Conservation (phyloP, 2,329 filamentous ascomycete species). For the Diaporthe sp. region DNA sequence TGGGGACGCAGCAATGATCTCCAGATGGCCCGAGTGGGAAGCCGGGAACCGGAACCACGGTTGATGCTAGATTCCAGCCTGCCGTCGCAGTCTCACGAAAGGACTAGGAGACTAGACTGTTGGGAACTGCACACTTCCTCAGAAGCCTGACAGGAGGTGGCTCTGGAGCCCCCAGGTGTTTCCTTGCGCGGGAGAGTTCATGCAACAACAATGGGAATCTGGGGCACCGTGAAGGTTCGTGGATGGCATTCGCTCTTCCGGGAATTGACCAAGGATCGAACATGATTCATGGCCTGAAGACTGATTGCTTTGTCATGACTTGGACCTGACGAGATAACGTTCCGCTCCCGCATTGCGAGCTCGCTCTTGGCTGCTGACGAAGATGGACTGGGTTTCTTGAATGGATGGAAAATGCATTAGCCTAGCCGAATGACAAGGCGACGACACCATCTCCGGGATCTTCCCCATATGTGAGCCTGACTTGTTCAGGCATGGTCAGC, state of each 20-base stretch:
- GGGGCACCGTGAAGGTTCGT: constrained; percentile 12
- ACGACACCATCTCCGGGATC: constrained; percentile 38
- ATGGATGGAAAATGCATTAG: constrained; percentile 31
- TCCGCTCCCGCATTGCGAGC: constrained; percentile 12
- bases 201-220: background rate
- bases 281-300: constrained; percentile 35
- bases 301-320: constrained; percentile 31
- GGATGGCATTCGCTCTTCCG: constrained; percentile 21
- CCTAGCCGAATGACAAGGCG: constrained; percentile 27
- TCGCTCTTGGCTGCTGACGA: constrained; percentile 25
- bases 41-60: background rate
- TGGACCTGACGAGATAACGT: constrained; percentile 24
- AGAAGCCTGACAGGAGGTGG: background rate
- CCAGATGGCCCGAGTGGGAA: constrained; percentile 23
- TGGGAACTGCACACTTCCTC: constrained; percentile 8
- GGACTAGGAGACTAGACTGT: background rate
- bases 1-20: constrained; percentile 27
- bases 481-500: constrained; percentile 28
- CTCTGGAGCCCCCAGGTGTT: constrained; percentile 17
- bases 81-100: constrained; percentile 10
- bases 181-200: constrained; percentile 26
- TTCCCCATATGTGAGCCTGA: constrained; percentile 33
- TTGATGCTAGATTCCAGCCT: constrained; percentile 14
- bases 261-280: constrained; percentile 3
- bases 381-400: constrained; percentile 18